Evolutionary conservation across 2,329 filamentous ascomycete species (phyloP), one percentile per base, ranked within the genome.

Genomic region (Fusarium temperatum): DNA sequence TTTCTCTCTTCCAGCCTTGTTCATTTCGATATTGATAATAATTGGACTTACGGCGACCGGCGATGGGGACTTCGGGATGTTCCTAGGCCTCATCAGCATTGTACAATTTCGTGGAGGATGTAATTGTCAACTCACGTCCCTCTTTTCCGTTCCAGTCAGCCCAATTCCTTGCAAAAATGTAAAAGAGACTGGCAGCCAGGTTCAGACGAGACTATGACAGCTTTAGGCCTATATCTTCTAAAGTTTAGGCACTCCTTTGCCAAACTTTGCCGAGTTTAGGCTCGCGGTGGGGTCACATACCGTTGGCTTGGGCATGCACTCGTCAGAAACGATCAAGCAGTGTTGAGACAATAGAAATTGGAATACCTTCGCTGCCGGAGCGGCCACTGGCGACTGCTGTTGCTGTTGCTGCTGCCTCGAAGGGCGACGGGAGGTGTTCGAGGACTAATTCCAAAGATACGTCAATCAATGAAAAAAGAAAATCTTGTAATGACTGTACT

Each of bases 391-490:
- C 9, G 8, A 11, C 9, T 30, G 30, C 11, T 30, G 11, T 30
- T 30, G 30, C 11, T 30, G 30, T 13, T 30, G 11, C 11, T 30
- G 30, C 4, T 30, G 11, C 30, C 24, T 18, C 18, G 26, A 47
- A 11, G 26, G 44, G 18, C 4, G 18, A 22, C 44, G 24, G 0
- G 44, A 47, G 8, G 18, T 20, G 6, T 1, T 30, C 0, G 24
- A 47, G 0, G 2, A 15, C 26, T 47, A 45, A 20, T 18, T 3
- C 42, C n/a, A 18, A 7, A 15, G 32, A 35, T 35, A 0, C 0
- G 32, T 35, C 2, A 35, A 35, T 35, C 32, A 35, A 35, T 15
- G 32, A 15, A 35, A 35, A 35, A 35, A 15, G 0, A 35, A 35
- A 35, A 35, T 35, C 14, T 35, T 35, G 32, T 0, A 6, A 24